Conservation (phyloP, 441 rosid species). For the Gossypium davidsonii region DNA sequence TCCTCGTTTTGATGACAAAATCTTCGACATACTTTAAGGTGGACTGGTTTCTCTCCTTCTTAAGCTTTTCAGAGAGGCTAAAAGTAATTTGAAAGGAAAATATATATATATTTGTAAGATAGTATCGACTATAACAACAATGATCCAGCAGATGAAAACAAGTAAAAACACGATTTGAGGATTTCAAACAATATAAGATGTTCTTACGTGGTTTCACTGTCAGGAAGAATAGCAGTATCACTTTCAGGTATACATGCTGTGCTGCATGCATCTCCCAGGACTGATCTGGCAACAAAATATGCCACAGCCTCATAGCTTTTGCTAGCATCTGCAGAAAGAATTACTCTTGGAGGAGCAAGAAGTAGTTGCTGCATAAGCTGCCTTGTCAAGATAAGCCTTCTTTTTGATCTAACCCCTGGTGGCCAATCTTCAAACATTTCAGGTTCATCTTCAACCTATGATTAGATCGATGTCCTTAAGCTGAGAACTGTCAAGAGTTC, state of each 20-base stretch:
- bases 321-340: slow-evolving; percentile 42
- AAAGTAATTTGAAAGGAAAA: slow-evolving; percentile 13
- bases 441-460: slow-evolving; percentile 56
- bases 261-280: slow-evolving; percentile 68
- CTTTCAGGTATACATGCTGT: slow-evolving; percentile 26
- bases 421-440: slow-evolving; percentile 40
- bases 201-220: slow-evolving; percentile 46
- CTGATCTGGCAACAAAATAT: slow-evolving; percentile 47
- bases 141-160: not conserved
- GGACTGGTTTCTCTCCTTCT: slow-evolving; percentile 35
- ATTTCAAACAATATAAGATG: slow-evolving; percentile 5
- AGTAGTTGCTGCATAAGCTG: slow-evolving; percentile 79
- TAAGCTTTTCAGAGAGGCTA: slow-evolving; percentile 37
- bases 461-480: slow-evolving; percentile 17
- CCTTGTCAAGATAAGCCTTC: slow-evolving; percentile 63
- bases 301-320: slow-evolving; percentile 46
- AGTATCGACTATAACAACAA: not conserved
- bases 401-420: slow-evolving; percentile 44
- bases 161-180: not conserved
- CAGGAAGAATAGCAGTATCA: slow-evolving; percentile 24
- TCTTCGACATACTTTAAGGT: slow-evolving; percentile 46
- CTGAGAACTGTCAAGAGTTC: slow-evolving; percentile 10
- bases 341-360: slow-evolving; percentile 38
- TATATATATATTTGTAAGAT: not conserved
- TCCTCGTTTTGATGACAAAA: slow-evolving; percentile 43